Base-by-base conservation (phyloP, 371 early-diverging fungal species). In the Syncephalastrum contaminatum region DNA sequence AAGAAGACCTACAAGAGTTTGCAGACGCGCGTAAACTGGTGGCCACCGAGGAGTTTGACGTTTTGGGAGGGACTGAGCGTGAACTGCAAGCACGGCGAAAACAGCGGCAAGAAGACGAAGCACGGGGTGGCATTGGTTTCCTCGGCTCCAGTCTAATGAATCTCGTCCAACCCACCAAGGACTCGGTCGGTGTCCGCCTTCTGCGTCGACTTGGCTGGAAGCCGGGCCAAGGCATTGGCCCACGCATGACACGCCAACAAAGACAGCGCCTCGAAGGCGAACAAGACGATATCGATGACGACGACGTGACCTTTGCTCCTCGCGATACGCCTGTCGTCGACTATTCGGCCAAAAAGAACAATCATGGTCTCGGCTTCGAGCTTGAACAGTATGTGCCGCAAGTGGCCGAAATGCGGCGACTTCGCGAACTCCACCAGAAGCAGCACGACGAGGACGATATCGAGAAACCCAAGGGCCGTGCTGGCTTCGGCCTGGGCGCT, bases 151-250 rank as follows among this genome's bases (percentile, higher is more conserved):
- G 66, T 44, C 52, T 75, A 24, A 62, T 68, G 44, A 56, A 64
- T 44, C 64, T 91, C 43, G 69, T 93, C 27, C 81, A 81, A 0
- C 91, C 91, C 2, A 69, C 84, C 4, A 75, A 75, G n/a, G 85
- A 86, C 20, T 73, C 84, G 0, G 59, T 85, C 1, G 87, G 83
- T 55, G 64, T 70, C 15, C 75, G 79, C 45, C 64, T 94, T 2
- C 61, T 94, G 44, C 77, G 85, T 42, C 76, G 80, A 51, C 88
- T 93, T 89, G 93, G 93, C 19, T 93, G 92, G 92, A 75, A 87
- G 43, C 87, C 89, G 44, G 93, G 92, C 7, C 91, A 92, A 62
- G 92, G 91, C 2, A 84, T 91, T 53, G 94, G 93, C 0, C 87
- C 90, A 10, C 80, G 89, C 8, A 65, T 79, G 27, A 73, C 62